Base-by-base conservation (phyloP, 1,284 basidiomycete species). In the Gymnopus androsaceus region DNA sequence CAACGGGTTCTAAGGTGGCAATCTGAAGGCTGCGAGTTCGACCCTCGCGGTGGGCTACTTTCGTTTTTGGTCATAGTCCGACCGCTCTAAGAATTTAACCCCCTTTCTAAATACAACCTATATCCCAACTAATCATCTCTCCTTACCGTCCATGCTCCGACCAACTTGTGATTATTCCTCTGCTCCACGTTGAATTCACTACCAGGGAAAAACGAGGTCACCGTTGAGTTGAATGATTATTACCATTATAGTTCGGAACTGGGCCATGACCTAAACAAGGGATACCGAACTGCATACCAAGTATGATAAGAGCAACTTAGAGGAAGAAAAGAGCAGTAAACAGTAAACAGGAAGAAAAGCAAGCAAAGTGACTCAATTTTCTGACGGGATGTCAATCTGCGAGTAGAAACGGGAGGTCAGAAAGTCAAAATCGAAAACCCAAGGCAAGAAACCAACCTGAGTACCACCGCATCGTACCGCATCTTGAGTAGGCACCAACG, bases 11-110 rank as follows among this genome's bases (percentile, higher is more conserved):
- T n/a, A n/a, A n/a, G n/a, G n/a, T n/a, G n/a, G n/a, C n/a, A 21
- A 85, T 87, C 85, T 88, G 88, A 90, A 90, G 87, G 87, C 86
- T 90, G 88, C 85, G 85, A 88, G 87, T 90, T 90, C 87, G 88
- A 90, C 87, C 87, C 88, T 89, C 87, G 85, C 87, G 87, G 86
- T 90, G 87, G 87, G 86, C 87, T 89, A 86, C n/a, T n/a, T n/a
- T n/a, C n/a, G n/a, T n/a, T n/a, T n/a, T n/a, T n/a, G n/a, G n/a
- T n/a, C n/a, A n/a, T n/a, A n/a, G n/a, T n/a, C n/a, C n/a, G n/a
- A n/a, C n/a, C n/a, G n/a, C n/a, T n/a, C n/a, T n/a, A n/a, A n/a
- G n/a, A n/a, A n/a, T n/a, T n/a, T n/a, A n/a, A n/a, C n/a, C n/a
- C n/a, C n/a, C n/a, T n/a, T n/a, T n/a, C n/a, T n/a, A n/a, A n/a